A percentile compares a stretch with the other conserved stretches of the same genome.
These are phyloP conservation scores for Cryphonectria radicalis DNA, from an alignment of 2,329 filamentous ascomycete species.

Conservation along the genomic window DNA sequence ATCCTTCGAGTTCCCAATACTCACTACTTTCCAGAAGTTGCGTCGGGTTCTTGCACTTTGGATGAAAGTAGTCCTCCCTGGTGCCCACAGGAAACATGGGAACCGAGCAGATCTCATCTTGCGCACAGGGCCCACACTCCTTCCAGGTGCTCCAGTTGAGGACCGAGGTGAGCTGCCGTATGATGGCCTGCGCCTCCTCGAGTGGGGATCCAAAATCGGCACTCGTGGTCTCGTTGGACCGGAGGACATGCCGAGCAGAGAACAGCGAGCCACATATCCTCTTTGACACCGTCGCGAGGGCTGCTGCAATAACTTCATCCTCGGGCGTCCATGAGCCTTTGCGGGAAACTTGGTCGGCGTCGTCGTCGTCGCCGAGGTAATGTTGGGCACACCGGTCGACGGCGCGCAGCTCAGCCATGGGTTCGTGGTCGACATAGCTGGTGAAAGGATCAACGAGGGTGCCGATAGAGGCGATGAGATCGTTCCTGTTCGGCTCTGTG, in stretches of 20 bases:
- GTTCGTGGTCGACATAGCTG: constrained; percentile 41
- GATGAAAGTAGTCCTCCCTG: constrained; percentile 37
- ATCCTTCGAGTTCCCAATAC: neutral
- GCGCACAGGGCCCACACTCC: constrained; percentile 39
- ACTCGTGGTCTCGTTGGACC: neutral
- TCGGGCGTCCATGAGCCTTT: constrained; percentile 41
- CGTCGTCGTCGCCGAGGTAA: constrained; percentile 44
- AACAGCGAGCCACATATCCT: constrained; percentile 45
- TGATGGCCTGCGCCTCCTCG: constrained; percentile 17
- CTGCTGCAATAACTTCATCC: constrained; percentile 50
- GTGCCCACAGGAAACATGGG: constrained; percentile 45
- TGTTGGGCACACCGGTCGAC: constrained; percentile 52
- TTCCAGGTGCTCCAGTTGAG: constrained; percentile 44
- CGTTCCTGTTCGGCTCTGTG: constrained; percentile 33
- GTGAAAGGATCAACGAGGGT: constrained; percentile 45
- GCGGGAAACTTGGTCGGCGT: constrained; percentile 20
- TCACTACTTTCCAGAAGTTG: neutral
- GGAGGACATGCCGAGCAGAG: constrained; percentile 34
- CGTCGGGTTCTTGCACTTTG: constrained; percentile 35
- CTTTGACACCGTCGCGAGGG: constrained; percentile 45
- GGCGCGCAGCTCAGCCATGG: constrained; percentile 39
- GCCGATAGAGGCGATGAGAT: constrained; percentile 43
- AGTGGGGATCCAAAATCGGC: neutral
- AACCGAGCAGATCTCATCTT: constrained; percentile 42
- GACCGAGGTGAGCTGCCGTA: constrained; percentile 34